These are phyloP conservation scores for Somion occarium DNA, from an alignment of 1,284 basidiomycete genomes.

Conservation along the genomic window DNA sequence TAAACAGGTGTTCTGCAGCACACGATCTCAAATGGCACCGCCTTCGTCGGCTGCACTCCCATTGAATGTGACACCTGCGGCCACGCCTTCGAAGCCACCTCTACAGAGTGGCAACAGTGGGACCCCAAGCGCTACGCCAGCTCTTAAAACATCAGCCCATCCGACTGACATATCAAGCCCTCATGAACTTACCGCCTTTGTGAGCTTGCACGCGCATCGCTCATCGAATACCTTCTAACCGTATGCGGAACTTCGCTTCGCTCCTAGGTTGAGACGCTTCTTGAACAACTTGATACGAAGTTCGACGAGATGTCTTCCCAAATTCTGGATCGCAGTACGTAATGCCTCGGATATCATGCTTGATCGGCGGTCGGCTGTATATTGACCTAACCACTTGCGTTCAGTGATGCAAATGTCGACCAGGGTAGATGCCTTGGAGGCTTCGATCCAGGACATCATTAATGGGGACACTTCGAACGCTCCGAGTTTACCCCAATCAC, in stretches of 20 bases:
- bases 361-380: slow-evolving; percentile 8
- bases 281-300: slow-evolving; percentile 73
- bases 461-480: slow-evolving; percentile 48
- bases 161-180: slow-evolving; percentile 67
- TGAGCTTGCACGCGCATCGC: too few relatives aligned
- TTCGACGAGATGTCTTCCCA: slow-evolving; percentile 83
- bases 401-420: slow-evolving; percentile 81
- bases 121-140: slow-evolving; percentile 13
- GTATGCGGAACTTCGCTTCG: neutral
- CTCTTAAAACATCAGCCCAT: slow-evolving; percentile 15
- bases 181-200: slow-evolving; percentile 80
- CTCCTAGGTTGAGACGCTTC: slow-evolving; percentile 66
- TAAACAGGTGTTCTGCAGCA: neutral
- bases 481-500: slow-evolving; percentile 27
- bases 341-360: slow-evolving; percentile 5
- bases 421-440: slow-evolving; percentile 76
- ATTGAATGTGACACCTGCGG: slow-evolving; percentile 8
- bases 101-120: slow-evolving; percentile 18
- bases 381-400: slow-evolving; percentile 1
- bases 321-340: slow-evolving; percentile 75
- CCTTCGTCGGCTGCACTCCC: slow-evolving; percentile 5
- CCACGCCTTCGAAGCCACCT: slow-evolving; percentile 18
- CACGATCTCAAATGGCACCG: neutral
- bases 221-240: neutral
- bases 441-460: slow-evolving; percentile 80